These are phyloP conservation scores for Nicotiana undulata DNA, from an alignment of 257 asterid species.

Conservation along the genomic window DNA sequence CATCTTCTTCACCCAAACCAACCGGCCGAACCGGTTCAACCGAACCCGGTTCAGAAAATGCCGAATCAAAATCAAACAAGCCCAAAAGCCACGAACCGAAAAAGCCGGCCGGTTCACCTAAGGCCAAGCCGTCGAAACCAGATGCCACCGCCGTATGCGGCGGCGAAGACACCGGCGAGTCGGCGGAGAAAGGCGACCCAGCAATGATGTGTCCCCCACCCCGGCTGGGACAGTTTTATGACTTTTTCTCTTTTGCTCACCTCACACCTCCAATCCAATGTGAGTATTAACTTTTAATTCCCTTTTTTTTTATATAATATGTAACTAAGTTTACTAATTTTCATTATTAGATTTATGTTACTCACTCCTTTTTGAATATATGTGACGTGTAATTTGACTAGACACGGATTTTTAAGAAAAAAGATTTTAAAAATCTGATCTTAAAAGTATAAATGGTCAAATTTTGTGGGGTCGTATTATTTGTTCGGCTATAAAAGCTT, in stretches of 20 bases:
- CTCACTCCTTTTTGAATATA: too few species aligned
- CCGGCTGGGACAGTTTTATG: constrained; percentile 70
- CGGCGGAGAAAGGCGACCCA: constrained; percentile 36
- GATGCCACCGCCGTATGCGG: constrained; percentile 11
- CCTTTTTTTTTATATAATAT: not conserved
- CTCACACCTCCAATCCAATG: constrained; percentile 84
- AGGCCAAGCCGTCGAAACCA: constrained; percentile 29
- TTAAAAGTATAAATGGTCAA: too few species aligned
- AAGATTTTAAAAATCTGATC: too few species aligned
- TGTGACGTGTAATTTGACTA: too few species aligned
- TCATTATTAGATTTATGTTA: not conserved
- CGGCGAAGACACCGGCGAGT: constrained; percentile 22
- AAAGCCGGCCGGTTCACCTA: constrained; percentile 24
- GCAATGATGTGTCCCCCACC: constrained; percentile 75
- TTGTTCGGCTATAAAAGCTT: too few species aligned
- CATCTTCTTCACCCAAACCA: constrained; percentile 40
- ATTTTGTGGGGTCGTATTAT: too few species aligned
- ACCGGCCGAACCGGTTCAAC: constrained; percentile 25
- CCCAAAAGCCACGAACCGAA: constrained; percentile 29
- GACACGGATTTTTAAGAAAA: too few species aligned
- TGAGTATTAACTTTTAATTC: constrained; percentile 20
- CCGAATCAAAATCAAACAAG: constrained; percentile 20
- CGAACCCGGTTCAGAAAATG: constrained; percentile 32
- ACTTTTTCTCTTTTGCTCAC: constrained; percentile 75
- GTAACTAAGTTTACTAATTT: not conserved